A percentile compares a stretch with the other conserved stretches of the same genome.
These are phyloP conservation scores for Westerdykella aurantiaca DNA, from an alignment of 2,329 filamentous ascomycete species.

Conservation along the genomic window DNA sequence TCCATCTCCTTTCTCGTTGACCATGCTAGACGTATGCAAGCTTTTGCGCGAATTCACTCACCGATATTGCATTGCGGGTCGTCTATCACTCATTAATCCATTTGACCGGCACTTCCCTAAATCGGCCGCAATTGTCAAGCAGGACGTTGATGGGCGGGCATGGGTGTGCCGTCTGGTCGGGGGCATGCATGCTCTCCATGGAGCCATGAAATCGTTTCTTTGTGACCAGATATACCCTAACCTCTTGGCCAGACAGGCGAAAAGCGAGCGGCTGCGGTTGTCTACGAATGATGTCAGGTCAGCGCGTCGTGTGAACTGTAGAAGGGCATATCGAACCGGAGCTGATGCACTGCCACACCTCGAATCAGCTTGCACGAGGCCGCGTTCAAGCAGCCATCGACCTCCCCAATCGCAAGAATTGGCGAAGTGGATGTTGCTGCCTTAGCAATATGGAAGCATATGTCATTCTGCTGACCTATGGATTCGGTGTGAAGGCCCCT, in stretches of 20 bases:
- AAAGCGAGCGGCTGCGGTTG: too few species aligned
- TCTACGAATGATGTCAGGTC: slow-evolving; percentile 6
- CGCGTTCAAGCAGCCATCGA: neutral
- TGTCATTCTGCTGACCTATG: neutral
- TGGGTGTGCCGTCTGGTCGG: neutral
- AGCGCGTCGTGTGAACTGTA: slow-evolving; percentile 4
- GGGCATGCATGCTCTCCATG: neutral
- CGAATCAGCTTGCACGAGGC: slow-evolving; percentile 6
- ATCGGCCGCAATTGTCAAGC: neutral
- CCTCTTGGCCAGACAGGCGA: too few species aligned
- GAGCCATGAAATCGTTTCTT: neutral
- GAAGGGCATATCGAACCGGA: slow-evolving; percentile 12
- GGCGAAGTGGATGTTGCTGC: slow-evolving; percentile 6
- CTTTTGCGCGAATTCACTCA: neutral
- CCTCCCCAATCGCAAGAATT: neutral
- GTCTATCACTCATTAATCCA: too few species aligned
- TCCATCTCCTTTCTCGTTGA: neutral
- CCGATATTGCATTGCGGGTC: neutral
- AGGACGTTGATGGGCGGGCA: neutral
- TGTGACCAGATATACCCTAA: neutral
- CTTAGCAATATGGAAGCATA: slow-evolving; percentile 9
- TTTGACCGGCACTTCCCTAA: too few species aligned
- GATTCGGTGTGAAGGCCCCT: slow-evolving; percentile 6
- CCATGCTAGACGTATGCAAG: neutral
- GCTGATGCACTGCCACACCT: slow-evolving; percentile 28